These are phyloP conservation scores for Podosphaera fusca DNA, from an alignment of 2,329 filamentous ascomycete species.

Conservation along the genomic window DNA sequence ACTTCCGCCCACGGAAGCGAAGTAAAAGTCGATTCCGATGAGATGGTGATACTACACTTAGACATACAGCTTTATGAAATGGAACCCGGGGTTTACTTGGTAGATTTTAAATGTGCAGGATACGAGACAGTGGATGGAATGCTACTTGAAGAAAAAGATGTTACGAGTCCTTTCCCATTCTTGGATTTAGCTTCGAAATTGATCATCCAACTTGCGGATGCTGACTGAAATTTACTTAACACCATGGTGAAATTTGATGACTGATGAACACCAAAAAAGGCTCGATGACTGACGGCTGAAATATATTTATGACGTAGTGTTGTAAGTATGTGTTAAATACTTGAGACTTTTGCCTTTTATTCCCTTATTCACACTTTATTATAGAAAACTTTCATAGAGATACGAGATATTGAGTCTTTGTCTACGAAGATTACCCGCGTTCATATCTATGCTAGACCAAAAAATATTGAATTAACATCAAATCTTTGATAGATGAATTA, in stretches of 20 bases:
- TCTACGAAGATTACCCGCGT: too few species aligned
- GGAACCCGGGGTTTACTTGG: slow-evolving; percentile 77
- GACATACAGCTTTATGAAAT: slow-evolving; percentile 93
- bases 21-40: slow-evolving; percentile 8
- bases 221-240: slow-evolving; percentile 22
- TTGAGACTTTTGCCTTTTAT: background rate
- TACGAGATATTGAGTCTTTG: too few species aligned
- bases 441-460: too few species aligned
- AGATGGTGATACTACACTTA: slow-evolving; percentile 62
- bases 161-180: slow-evolving; percentile 87
- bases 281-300: background rate
- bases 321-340: background rate
- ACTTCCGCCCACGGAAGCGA: slow-evolving; percentile 10
- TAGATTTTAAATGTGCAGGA: slow-evolving; percentile 95
- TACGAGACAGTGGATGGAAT: slow-evolving; percentile 65
- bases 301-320: background rate
- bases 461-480: too few species aligned
- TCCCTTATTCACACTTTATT: too few species aligned
- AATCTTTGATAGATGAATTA: too few species aligned
- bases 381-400: too few species aligned
- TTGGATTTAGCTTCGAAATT: slow-evolving; percentile 78
- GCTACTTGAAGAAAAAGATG: slow-evolving; percentile 72
- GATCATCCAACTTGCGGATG: slow-evolving; percentile 80
- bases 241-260: background rate
- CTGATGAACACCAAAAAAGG: background rate